Conservation (phyloP, 2,329 filamentous ascomycete species). For the Sporothrix dimorphospora region DNA sequence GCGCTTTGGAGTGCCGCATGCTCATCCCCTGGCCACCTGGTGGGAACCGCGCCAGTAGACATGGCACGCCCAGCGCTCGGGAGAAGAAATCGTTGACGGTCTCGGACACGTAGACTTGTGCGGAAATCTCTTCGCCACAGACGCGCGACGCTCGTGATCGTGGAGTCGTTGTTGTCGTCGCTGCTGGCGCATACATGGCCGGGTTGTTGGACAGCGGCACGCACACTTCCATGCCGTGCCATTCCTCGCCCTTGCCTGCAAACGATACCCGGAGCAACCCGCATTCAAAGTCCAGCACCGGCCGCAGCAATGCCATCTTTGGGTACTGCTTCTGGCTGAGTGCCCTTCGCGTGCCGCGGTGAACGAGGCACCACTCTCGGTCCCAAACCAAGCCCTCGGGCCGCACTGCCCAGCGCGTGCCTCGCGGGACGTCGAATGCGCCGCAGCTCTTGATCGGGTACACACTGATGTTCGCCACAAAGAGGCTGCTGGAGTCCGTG, state of each 20-base stretch:
- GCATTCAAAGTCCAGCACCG: constrained; percentile 69
- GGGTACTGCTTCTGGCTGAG: constrained; percentile 89
- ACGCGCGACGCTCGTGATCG: constrained; percentile 65
- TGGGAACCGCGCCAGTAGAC: constrained; percentile 82
- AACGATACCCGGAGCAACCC: constrained; percentile 67
- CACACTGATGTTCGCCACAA: constrained; percentile 59
- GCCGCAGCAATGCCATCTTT: constrained; percentile 81
- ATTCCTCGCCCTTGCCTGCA: constrained; percentile 39
- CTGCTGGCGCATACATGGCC: constrained; percentile 48
- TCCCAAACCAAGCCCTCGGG: constrained; percentile 90
- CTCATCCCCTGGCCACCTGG: constrained; percentile 62
- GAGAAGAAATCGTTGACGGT: constrained; percentile 79
- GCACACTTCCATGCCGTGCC: constrained; percentile 45
- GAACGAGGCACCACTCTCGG: constrained; percentile 92
- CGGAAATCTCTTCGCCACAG: constrained; percentile 77
- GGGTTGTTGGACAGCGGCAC: constrained; percentile 72
- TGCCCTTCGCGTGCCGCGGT: constrained; percentile 80
- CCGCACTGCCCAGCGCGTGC: constrained; percentile 72
- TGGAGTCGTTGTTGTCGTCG: constrained; percentile 24
- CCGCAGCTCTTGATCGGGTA: constrained; percentile 96
- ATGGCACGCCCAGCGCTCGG: constrained; percentile 72
- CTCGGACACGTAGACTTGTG: constrained; percentile 69
- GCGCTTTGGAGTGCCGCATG: constrained; percentile 71
- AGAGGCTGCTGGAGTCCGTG: not conserved
- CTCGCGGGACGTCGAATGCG: constrained; percentile 70